phyloP scores from a whole-genome alignment of 2,329 filamentous ascomycete genomes.

The Nemania sp. region DNA sequence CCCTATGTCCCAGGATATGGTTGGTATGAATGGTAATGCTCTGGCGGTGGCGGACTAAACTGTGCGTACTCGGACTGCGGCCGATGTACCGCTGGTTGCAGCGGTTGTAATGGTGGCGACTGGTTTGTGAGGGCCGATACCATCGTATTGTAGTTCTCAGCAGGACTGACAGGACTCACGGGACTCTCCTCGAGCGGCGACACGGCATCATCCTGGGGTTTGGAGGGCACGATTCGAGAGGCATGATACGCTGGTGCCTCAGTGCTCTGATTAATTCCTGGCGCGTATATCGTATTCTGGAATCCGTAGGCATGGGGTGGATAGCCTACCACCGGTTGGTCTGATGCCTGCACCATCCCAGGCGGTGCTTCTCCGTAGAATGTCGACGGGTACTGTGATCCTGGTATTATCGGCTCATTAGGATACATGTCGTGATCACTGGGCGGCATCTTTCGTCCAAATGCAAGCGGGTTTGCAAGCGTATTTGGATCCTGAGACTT shows the following conservation, averaged over 20 bases:
- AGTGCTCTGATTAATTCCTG: slow-evolving; percentile 21
- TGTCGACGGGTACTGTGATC: slow-evolving; percentile 46
- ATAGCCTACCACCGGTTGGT: slow-evolving; percentile 36
- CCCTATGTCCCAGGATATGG: slow-evolving; percentile 45
- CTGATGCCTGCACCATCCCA: slow-evolving; percentile 44
- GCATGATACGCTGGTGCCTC: slow-evolving; percentile 35
- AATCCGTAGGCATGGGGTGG: slow-evolving; percentile 34
- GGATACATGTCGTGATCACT: slow-evolving; percentile 42
- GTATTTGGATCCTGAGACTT: slow-evolving; percentile 28
- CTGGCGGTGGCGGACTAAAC: slow-evolving; percentile 46
- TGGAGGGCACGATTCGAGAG: slow-evolving; percentile 25
- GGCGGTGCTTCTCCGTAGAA: slow-evolving; percentile 49
- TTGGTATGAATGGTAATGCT: slow-evolving; percentile 47
- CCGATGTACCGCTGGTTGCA: slow-evolving; percentile 34
- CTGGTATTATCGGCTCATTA: slow-evolving; percentile 44
- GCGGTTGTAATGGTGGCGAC: slow-evolving; percentile 40
- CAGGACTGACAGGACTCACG: slow-evolving; percentile 40
- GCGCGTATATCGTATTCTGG: slow-evolving; percentile 29
- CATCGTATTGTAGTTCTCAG: slow-evolving; percentile 43
- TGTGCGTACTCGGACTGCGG: slow-evolving; percentile 45
- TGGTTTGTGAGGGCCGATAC: slow-evolving; percentile 42
- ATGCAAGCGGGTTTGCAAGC: slow-evolving; percentile 28
- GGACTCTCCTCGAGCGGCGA: slow-evolving; percentile 42
- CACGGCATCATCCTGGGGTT: slow-evolving; percentile 34
- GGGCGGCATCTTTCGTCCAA: slow-evolving; percentile 39